Evolutionary conservation across 495 filamentous ascomycete genomes (phyloP), one percentile per base, ranked within the genome.

Genomic region (Trichoderma virens): DNA sequence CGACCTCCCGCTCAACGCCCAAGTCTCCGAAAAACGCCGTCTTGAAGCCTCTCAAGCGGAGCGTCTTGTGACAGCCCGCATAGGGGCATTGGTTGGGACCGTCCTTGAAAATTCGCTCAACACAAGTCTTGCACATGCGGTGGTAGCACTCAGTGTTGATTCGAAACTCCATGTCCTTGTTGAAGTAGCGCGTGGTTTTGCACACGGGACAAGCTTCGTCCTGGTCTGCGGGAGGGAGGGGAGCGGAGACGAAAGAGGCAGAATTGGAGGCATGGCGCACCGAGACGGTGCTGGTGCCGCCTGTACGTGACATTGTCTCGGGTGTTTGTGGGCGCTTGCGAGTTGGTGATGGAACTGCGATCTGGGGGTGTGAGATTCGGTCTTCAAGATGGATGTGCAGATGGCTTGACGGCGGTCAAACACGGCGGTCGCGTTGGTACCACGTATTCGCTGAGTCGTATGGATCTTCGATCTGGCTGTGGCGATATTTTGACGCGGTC

Each of bases 91-190:
- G 87, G 14, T 92, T 88, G 0, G 95, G 94, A 0, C 94, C 93
- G 27, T 87, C 86, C 28, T 88, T 89, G 83, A 97, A 98, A 66
- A 97, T 90, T 30, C 93, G 88, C 79, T 92, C 90, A 60, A 98
- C 93, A 80, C 94, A 98, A 38, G 88, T 90, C 70, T 87, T 85
- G 78, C 94, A 99, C 91, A 99, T 97, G 66, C 90, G 90, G 83
- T 99, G 94, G 82, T 98, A 99, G 83, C 94, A 99, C 79, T 95
- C 91, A 20, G 93, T 90, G 75, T 97, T 96, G 75, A 98, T 90
- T 67, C 95, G 89, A 77, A 99, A 97, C 62, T 84, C 81, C 85
- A 99, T 92, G 77, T 90, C 86, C 27, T 86, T 87, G 79, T 97
- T 98, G 71, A 98, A 86, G 80, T 98, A 98, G 64, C 91, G 90